Evolutionary conservation across 495 filamentous ascomycete genomes (phyloP).

Genomic region (Staphylotrichum longicolle): DNA sequence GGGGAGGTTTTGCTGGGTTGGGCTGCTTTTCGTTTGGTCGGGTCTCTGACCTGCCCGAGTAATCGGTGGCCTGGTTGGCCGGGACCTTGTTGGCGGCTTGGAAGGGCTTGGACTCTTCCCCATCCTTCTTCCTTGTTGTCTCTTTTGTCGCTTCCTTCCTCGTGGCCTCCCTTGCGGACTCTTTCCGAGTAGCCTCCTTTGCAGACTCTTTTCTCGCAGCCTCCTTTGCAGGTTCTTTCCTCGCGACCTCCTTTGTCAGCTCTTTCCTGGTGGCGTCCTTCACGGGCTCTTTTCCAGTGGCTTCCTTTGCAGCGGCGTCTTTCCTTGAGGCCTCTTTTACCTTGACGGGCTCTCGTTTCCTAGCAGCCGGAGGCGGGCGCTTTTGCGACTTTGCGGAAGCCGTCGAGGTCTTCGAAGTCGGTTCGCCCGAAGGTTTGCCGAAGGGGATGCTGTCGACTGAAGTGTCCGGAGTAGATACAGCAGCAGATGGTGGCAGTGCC

Average conservation of each 20-base stretch:
- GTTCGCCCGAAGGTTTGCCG: slow-evolving; percentile 4
- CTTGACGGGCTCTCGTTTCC: slow-evolving; percentile 6
- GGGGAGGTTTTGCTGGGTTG: neutral
- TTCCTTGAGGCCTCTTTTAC: slow-evolving; percentile 3
- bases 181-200: too few relatives aligned
- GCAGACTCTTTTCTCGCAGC: neutral
- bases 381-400: neutral
- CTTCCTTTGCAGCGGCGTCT: neutral
- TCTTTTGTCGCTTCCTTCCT: neutral
- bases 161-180: neutral
- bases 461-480: slow-evolving; percentile 23
- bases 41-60: slow-evolving; percentile 18
- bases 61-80: slow-evolving; percentile 14
- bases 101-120: slow-evolving; percentile 3
- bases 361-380: neutral
- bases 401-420: neutral
- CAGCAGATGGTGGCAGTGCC: slow-evolving; percentile 21
- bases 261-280: neutral
- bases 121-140: neutral
- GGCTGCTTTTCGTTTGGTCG: slow-evolving; percentile 3
- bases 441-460: slow-evolving; percentile 18
- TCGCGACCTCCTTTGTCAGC: neutral
- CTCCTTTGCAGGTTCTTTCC: slow-evolving; percentile 7
- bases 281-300: too few relatives aligned
- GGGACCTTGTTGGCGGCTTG: slow-evolving; percentile 5